Evolutionary conservation across 1,139 yeast species (phyloP), one percentile per base, ranked within the genome.

Genomic region (Yarrowia galli): DNA sequence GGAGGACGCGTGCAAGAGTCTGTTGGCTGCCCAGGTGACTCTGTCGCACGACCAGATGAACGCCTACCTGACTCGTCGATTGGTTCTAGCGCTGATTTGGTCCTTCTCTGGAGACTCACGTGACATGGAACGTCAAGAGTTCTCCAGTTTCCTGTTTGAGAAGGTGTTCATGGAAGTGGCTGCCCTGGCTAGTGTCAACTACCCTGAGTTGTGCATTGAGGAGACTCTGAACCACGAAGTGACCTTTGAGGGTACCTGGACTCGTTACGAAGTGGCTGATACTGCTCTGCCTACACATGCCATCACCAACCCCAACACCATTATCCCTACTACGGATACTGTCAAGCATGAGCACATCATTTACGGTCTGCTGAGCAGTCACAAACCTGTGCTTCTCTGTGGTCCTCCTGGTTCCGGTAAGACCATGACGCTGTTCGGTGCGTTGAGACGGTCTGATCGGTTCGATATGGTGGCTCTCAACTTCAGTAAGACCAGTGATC

Each of bases 401-500:
- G 99, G 99, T 6, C 98, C 98, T 0, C 98, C 99, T 0, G 99
- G 99, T 3, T 89, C 97, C 0, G 99, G 99, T 71, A 95, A 95
- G 75, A 93, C 98, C 0, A 93, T 93, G 98, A 88, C 95, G 0
- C 78, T 95, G 36, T 83, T 91, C 71, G 87, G 89, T 67, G 88
- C 92, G 0, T 77, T 95, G 58, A 80, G 91, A 65, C 83, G 82
- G 68, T 82, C 89, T 0, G 84, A 87, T 0, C 81, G 83, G 35
- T 80, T 87, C 69, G 91, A 88, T 48, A 80, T 91, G 7, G 82
- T 88, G 2, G 85, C 92, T 1, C 78, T 95, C 72, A 93, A 92
- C 74, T 92, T 93, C 74, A 91, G 97, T 1, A 91, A 91, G 71
- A 95, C 91, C 38, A 89, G 97, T 0, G 80, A 89, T 0, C 90